Conservation (phyloP, 2,329 filamentous ascomycete species). For the Claviceps monticola region DNA sequence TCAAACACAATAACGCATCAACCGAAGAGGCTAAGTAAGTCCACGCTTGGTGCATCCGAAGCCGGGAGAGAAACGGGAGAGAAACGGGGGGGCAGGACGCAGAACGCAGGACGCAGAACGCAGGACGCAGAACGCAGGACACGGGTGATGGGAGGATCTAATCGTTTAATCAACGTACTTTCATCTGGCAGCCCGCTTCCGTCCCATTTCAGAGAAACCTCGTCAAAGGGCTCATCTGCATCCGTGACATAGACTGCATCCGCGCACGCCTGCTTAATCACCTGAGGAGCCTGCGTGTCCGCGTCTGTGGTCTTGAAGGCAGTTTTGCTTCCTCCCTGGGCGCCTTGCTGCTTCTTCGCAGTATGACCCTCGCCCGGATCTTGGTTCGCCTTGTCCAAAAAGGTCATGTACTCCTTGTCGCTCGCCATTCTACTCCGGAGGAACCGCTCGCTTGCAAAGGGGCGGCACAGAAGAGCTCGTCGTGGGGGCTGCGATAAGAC, state of each 20-base stretch:
- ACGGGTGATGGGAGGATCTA: too few species aligned
- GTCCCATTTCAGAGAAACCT: constrained; percentile 52
- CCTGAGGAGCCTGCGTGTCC: constrained; percentile 45
- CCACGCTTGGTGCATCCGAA: too few species aligned
- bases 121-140: too few species aligned
- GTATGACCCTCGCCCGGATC: constrained; percentile 44
- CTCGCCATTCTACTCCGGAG: constrained; percentile 42
- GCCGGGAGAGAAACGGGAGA: background rate
- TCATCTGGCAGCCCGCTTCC: constrained; percentile 44
- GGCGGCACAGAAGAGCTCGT: constrained; percentile 9
- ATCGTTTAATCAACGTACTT: constrained; percentile 25
- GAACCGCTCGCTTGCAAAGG: background rate
- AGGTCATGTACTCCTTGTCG: constrained; percentile 72
- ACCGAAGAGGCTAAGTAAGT: too few species aligned
- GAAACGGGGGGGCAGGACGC: too few species aligned
- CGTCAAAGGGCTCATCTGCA: constrained; percentile 73
- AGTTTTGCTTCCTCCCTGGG: constrained; percentile 10
- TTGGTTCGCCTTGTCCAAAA: constrained; percentile 76
- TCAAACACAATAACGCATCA: background rate
- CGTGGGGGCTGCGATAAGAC: background rate
- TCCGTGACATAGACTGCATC: constrained; percentile 63
- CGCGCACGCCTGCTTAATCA: constrained; percentile 35
- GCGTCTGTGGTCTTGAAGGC: constrained; percentile 39
- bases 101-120: too few species aligned
- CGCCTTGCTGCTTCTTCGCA: constrained; percentile 8